A percentile compares a stretch with the other conserved stretches of the same genome.
Evolutionary conservation across 805 yeast genomes (phyloP).

Genomic region (Komagataella pastoris): DNA sequence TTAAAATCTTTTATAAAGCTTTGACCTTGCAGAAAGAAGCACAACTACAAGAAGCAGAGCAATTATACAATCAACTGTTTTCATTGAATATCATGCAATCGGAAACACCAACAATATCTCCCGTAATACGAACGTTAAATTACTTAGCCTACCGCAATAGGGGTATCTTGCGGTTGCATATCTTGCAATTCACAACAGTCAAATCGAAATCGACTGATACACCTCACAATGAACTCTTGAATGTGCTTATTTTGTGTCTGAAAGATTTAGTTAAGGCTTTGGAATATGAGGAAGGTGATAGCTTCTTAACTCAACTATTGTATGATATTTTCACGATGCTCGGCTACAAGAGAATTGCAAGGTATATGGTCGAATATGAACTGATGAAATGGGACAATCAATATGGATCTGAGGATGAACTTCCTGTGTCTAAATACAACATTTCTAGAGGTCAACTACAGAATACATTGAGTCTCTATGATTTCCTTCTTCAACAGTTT

Average conservation of each 20-base stretch:
- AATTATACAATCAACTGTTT: slow-evolving; percentile 49
- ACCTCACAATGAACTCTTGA: neutral
- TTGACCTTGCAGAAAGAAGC: slow-evolving; percentile 42
- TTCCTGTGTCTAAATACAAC: neutral
- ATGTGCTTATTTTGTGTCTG: slow-evolving; percentile 18
- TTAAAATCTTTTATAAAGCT: slow-evolving; percentile 61
- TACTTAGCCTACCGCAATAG: slow-evolving; percentile 73
- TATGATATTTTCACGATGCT: slow-evolving; percentile 37
- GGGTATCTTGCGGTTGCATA: slow-evolving; percentile 52
- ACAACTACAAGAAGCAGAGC: slow-evolving; percentile 34
- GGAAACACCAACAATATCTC: slow-evolving; percentile 32
- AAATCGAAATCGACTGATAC: slow-evolving; percentile 7
- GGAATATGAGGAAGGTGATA: slow-evolving; percentile 57
- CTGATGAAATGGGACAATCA: slow-evolving; percentile 18
- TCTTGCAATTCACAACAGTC: slow-evolving; percentile 10
- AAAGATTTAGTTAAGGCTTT: slow-evolving; percentile 57
- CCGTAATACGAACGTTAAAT: slow-evolving; percentile 60
- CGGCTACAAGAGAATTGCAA: slow-evolving; percentile 31
- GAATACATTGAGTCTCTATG: neutral
- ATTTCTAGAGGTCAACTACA: neutral
- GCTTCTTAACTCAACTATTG: slow-evolving; percentile 33
- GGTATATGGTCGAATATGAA: slow-evolving; percentile 48
- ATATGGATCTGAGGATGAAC: slow-evolving; percentile 1
- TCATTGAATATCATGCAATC: slow-evolving; percentile 49
- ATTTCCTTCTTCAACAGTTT: neutral